Evolutionary conservation across 2,329 filamentous ascomycete genomes (phyloP).

Genomic region (Trichoderma simmonsii): DNA sequence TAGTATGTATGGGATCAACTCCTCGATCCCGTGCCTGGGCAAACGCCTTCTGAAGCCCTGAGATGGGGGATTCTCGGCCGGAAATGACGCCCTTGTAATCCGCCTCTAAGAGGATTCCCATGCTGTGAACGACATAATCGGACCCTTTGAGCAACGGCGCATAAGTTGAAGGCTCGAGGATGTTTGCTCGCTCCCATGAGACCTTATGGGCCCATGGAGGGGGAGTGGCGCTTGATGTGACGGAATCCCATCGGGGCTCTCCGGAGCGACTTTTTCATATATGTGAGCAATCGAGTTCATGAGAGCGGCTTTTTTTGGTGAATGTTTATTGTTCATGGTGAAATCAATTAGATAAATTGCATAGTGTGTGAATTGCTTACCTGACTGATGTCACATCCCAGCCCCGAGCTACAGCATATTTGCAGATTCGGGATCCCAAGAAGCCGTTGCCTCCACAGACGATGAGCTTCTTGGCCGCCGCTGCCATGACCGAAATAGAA

Average conservation of each 20-base stretch:
- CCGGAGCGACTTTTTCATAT: conserved; percentile 71
- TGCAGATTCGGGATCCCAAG: conserved; percentile 84
- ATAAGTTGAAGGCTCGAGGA: conserved; percentile 80
- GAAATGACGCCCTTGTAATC: conserved; percentile 94
- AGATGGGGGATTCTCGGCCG: conserved; percentile 77
- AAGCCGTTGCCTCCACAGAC: conserved; percentile 95
- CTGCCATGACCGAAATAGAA: neutral
- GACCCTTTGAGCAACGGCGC: conserved; percentile 70
- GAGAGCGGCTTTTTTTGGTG: neutral
- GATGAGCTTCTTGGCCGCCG: conserved; percentile 70
- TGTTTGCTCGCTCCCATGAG: conserved; percentile 83
- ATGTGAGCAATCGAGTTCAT: conserved; percentile 15
- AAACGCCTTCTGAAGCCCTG: conserved; percentile 77
- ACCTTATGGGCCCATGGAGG: conserved; percentile 82
- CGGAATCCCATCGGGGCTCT: conserved; percentile 76
- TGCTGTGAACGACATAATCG: conserved; percentile 85
- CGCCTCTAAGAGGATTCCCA: conserved; percentile 94
- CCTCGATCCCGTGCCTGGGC: conserved; percentile 61
- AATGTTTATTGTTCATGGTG: neutral
- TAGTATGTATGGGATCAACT: conserved; percentile 66
- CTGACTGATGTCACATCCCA: conserved; percentile 94
- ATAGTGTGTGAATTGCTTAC: conserved; percentile 44
- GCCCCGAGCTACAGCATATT: conserved; percentile 76
- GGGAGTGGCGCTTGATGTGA: conserved; percentile 66
- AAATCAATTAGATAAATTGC: neutral